phyloP scores from a whole-genome alignment of 2,329 filamentous ascomycete species.

The Rhynchosporium graminicola region DNA sequence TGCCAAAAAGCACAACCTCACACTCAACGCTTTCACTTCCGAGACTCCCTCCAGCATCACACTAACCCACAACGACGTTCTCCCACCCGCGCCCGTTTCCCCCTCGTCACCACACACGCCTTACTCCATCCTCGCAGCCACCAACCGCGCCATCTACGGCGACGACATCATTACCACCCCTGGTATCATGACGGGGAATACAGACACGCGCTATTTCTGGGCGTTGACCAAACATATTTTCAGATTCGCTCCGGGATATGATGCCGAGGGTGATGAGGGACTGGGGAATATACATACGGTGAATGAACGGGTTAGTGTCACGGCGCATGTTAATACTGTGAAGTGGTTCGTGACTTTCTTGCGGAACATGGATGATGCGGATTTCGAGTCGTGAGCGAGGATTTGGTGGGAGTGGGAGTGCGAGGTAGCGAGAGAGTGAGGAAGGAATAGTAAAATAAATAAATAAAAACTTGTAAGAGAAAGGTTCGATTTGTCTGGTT shows the following conservation, averaged over 20 bases:
- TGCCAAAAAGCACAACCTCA: conserved; percentile 15
- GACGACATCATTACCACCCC: conserved; percentile 2
- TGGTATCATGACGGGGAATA: conserved; percentile 14
- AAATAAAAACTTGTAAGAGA: too few relatives aligned
- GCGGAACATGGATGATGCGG: conserved; percentile 14
- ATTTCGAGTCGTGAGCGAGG: background rate
- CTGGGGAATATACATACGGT: conserved; percentile 18
- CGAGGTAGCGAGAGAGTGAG: background rate
- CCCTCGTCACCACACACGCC: conserved; percentile 2
- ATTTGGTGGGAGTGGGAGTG: background rate
- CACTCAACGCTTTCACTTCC: conserved; percentile 13
- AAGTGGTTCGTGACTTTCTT: conserved; percentile 17
- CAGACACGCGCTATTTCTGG: conserved; percentile 14
- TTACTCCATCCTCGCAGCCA: conserved; percentile 7
- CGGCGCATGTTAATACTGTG: conserved; percentile 12
- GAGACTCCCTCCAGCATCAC: conserved; percentile 10
- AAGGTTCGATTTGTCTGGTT: too few relatives aligned
- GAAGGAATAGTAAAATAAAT: too few relatives aligned
- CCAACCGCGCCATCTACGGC: conserved; percentile 4
- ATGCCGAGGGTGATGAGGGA: conserved; percentile 5
- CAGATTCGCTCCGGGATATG: conserved; percentile 15
- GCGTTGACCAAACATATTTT: conserved; percentile 14
- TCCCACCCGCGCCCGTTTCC: conserved; percentile 11
- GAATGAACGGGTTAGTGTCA: conserved; percentile 10
- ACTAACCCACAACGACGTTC: conserved; percentile 1